Percentiles rank a stretch among this genome's conserved stretches.
phyloP scores from a whole-genome alignment of 2,329 filamentous ascomycete genomes.

The Calonectria montana region DNA sequence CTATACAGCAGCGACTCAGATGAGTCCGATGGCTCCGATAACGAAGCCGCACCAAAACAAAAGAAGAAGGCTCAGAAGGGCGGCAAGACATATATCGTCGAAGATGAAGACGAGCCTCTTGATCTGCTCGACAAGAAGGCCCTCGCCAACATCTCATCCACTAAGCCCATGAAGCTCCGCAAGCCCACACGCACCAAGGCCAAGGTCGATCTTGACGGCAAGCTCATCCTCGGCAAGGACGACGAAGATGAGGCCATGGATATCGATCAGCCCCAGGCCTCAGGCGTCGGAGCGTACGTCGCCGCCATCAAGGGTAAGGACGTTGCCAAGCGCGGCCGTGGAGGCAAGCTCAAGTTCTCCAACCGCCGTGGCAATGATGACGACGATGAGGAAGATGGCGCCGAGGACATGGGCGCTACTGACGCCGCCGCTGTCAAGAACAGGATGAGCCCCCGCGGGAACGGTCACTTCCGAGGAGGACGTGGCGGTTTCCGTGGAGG shows the following conservation, averaged over 20 bases:
- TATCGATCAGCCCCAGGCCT: conserved; percentile 68
- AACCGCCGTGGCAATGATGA: conserved; percentile 66
- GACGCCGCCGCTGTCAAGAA: conserved; percentile 65
- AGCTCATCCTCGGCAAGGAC: conserved; percentile 78
- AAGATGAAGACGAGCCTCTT: conserved; percentile 93
- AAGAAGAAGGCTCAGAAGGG: conserved; percentile 68
- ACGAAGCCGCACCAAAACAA: conserved; percentile 64
- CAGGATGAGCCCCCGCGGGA: conserved; percentile 55
- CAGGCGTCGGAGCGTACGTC: conserved; percentile 76
- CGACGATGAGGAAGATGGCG: conserved; percentile 58
- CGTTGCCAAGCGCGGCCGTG: conserved; percentile 71
- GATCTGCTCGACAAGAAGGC: conserved; percentile 91
- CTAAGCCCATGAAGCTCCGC: conserved; percentile 78
- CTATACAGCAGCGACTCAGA: conserved; percentile 85
- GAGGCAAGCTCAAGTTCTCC: conserved; percentile 78
- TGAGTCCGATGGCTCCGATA: conserved; percentile 61
- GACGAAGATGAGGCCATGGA: conserved; percentile 69
- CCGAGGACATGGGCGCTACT: conserved; percentile 65
- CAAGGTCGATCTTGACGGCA: conserved; percentile 81
- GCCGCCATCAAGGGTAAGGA: conserved; percentile 76
- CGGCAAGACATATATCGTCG: conserved; percentile 86
- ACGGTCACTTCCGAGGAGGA: conserved; percentile 46
- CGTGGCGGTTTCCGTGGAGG: conserved; percentile 48
- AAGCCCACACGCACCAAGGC: conserved; percentile 70
- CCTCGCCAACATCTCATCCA: conserved; percentile 92